Conservation (phyloP, 371 early-diverging fungal genomes). For the Lichtheimia ornata region DNA sequence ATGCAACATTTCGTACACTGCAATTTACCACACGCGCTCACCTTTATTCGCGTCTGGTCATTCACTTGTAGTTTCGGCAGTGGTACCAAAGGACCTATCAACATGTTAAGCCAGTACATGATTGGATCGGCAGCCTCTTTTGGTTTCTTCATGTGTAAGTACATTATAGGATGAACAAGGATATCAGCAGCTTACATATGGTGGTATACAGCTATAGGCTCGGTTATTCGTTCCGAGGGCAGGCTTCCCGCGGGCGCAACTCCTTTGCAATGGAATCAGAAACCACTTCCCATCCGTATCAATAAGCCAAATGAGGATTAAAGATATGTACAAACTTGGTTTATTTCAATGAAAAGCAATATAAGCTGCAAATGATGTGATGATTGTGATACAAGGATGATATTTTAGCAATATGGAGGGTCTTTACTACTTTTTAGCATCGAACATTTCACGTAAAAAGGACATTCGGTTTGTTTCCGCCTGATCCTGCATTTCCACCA, state of each 20-base stretch:
- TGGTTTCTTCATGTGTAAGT: constrained; percentile 58
- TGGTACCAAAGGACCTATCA: constrained; percentile 43
- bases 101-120: constrained; percentile 54
- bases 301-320: constrained; percentile 1
- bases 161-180: background rate
- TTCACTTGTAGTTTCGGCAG: constrained; percentile 40
- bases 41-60: background rate
- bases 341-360: no score
- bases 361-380: background rate
- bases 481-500: constrained; percentile 1
- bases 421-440: background rate
- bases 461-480: constrained; percentile 1
- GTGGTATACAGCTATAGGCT: constrained; percentile 66
- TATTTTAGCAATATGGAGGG: background rate
- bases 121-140: constrained; percentile 56
- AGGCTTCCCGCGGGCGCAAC: constrained; percentile 20
- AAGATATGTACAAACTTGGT: background rate
- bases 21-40: background rate
- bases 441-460: constrained; percentile 5
- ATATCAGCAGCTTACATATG: background rate
- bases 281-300: constrained; percentile 23
- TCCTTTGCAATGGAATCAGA: constrained; percentile 19
- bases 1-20: background rate
- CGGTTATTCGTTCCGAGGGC: constrained; percentile 73
- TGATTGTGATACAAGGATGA: no score